Evolutionary conservation across 2,329 filamentous ascomycete species (phyloP).

Genomic region (Aulographum hederae): DNA sequence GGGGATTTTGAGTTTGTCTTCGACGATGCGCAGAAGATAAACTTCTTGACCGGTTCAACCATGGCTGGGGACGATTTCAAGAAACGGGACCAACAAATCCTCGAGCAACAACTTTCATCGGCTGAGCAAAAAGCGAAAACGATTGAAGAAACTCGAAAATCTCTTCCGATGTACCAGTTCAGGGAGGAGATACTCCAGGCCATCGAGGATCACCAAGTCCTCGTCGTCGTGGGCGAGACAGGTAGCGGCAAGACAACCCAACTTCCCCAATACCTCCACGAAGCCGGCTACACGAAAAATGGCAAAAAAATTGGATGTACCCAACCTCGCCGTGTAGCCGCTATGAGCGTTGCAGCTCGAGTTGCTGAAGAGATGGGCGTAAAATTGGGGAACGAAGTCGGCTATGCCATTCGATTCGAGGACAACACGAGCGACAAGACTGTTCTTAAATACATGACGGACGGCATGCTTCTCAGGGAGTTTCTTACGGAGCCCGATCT

Average conservation of each 20-base stretch:
- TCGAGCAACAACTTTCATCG: conserved; percentile 68
- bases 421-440: conserved; percentile 85
- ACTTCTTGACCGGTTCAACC: conserved; percentile 47
- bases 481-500: conserved; percentile 80
- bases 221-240: conserved; percentile 89
- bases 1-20: conserved; percentile 86
- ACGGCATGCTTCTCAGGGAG: conserved; percentile 83
- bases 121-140: conserved; percentile 76
- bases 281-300: conserved; percentile 72
- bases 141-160: conserved; percentile 84
- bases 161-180: conserved; percentile 76
- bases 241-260: conserved; percentile 94
- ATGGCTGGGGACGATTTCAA: conserved; percentile 54
- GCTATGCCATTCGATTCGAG: conserved; percentile 90
- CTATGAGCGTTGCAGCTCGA: conserved; percentile 93
- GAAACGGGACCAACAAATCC: conserved; percentile 59
- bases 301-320: conserved; percentile 82
- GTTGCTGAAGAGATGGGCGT: conserved; percentile 88
- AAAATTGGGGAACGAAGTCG: conserved; percentile 79
- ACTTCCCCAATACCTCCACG: conserved; percentile 80
- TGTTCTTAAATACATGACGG: conserved; percentile 87
- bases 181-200: conserved; percentile 75
- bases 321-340: conserved; percentile 84
- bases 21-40: conserved; percentile 74
- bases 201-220: conserved; percentile 64